Conservation (phyloP, 2,329 filamentous ascomycete genomes). For the Trichoderma gracile region DNA sequence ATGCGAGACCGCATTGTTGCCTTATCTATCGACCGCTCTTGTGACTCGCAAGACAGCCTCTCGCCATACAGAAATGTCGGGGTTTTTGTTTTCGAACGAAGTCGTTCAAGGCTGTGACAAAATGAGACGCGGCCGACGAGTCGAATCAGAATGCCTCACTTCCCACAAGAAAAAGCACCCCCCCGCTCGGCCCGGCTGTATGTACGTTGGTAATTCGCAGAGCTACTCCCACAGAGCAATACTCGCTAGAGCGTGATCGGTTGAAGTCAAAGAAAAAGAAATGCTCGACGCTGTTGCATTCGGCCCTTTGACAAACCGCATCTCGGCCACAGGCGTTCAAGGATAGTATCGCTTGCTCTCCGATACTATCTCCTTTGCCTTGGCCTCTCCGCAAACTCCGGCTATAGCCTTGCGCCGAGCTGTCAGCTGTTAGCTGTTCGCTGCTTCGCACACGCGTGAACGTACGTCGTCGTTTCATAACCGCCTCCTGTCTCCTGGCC, state of each 20-base stretch:
- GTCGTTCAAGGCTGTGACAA: slow-evolving; percentile 5
- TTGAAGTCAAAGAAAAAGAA: no score
- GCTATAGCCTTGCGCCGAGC: no score
- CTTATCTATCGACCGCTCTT: slow-evolving; percentile 22
- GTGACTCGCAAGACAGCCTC: not conserved
- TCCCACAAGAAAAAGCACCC: not conserved
- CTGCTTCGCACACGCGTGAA: not conserved
- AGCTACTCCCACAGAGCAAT: no score
- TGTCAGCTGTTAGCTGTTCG: not conserved
- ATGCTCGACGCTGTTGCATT: no score
- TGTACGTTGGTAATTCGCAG: not conserved
- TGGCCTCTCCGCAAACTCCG: no score
- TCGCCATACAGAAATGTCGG: slow-evolving; percentile 12
- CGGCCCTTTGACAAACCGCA: no score
- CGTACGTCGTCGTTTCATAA: slow-evolving; percentile 23
- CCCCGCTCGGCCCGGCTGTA: slow-evolving; percentile 2
- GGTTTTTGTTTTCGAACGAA: not conserved
- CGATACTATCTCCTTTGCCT: no score
- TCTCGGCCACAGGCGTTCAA: no score
- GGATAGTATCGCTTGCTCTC: no score
- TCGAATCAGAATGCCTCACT: slow-evolving; percentile 10
- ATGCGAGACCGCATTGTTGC: not conserved
- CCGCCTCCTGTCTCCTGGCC: not conserved
- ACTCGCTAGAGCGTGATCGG: no score
- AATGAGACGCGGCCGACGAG: slow-evolving; percentile 3